Base-by-base conservation (phyloP, 441 rosid species). In the Gossypium laxum region DNA sequence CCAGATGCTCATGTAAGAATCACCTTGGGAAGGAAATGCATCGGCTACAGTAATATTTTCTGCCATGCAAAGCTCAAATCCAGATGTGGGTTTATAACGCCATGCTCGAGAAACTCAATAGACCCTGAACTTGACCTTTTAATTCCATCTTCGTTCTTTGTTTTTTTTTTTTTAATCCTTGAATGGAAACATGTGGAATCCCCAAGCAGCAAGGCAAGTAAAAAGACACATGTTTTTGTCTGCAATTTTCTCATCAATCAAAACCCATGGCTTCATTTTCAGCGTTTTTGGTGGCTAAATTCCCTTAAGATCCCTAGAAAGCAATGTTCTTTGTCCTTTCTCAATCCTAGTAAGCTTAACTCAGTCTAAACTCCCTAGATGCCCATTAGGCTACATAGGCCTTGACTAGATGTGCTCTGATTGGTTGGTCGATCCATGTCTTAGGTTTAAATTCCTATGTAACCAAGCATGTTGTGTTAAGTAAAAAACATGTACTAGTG, bases 161-260 rank as follows among this genome's bases (percentile, higher is more conserved):
- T 28, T 3, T 28, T 28, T 26, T 26, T 26, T 28, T 28, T 30
- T 30, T 30, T 26, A 30, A 30, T 50, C 55, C 26, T 45, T 48
- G 0, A 69, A 55, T 62, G 83, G 84, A 75, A 72, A 85, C 86
- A 83, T 83, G 85, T 82, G 87, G 90, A 88, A 85, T 83, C 90
- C 82, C 76, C 45, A 24, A 72, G 83, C 71, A 68, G 70, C 81
- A 76, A 51, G 64, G 56, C 51, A 22, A 22, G 7, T 3, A 55
- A 21, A 19, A 55, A 3, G 4, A 19, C 79, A 75, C 84, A 74
- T 65, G 70, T 72, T 77, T 77, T 73, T 73, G 77, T 81, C 78
- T 71, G 61, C 67, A 76, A 75, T 30, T 30, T 38, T 76, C 59
- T 71, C 70, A 28, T 51, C 58, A 61, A 72, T 64, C 74, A 18